A percentile compares a stretch with the other conserved stretches of the same genome.
phyloP scores from a whole-genome alignment of 768 basidiomycete genomes.

The Sporobolomyces roseus region DNA sequence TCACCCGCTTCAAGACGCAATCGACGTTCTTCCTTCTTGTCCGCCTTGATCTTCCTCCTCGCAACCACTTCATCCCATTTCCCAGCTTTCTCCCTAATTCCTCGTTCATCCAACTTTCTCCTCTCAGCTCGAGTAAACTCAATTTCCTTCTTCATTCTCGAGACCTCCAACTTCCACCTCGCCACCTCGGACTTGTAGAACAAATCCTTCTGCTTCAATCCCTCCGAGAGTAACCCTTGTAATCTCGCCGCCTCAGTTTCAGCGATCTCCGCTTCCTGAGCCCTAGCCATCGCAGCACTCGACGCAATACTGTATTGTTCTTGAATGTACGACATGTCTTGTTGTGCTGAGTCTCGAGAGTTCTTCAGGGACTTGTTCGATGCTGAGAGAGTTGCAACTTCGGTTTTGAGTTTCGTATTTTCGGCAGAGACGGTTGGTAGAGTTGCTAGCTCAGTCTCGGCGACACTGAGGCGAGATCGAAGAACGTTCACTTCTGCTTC shows the following conservation, averaged over 20 bases:
- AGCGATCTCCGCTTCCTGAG: conserved; percentile 31
- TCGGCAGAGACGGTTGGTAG: conserved; percentile 24
- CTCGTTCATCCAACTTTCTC: neutral
- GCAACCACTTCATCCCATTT: conserved; percentile 39
- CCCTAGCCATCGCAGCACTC: conserved; percentile 33
- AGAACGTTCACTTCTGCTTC: conserved; percentile 24
- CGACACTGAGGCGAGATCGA: neutral
- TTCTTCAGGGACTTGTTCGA: conserved; percentile 23
- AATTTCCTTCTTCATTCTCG: conserved; percentile 8
- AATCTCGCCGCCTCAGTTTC: conserved; percentile 31
- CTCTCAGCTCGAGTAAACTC: conserved; percentile 12
- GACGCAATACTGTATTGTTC: conserved; percentile 39
- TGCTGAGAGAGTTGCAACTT: conserved; percentile 14
- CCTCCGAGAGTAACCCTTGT: conserved; percentile 18
- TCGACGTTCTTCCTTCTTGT: conserved; percentile 1
- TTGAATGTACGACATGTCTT: conserved; percentile 38
- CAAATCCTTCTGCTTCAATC: conserved; percentile 31
- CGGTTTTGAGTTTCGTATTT: conserved; percentile 12
- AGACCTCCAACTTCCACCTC: conserved; percentile 10
- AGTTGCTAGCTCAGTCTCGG: conserved; percentile 10
- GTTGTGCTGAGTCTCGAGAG: conserved; percentile 32
- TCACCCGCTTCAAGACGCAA: neutral
- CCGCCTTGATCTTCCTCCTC: neutral
- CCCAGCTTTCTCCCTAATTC: conserved; percentile 28
- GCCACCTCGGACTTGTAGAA: conserved; percentile 16